These are phyloP conservation scores for Fibroporia radiculosa DNA, from an alignment of 768 basidiomycete species.

Conservation along the genomic window DNA sequence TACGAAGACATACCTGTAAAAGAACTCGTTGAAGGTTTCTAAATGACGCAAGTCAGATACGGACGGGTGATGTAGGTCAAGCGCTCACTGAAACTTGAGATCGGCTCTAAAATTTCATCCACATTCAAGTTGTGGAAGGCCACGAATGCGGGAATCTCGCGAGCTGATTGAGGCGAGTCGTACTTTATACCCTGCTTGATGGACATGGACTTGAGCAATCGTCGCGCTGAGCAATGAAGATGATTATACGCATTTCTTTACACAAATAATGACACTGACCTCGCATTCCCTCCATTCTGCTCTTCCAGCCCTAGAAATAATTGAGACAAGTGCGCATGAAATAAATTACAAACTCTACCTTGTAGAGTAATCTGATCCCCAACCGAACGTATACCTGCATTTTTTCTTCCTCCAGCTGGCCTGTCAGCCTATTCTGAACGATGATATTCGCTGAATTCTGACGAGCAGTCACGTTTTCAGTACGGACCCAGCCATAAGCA, in stretches of 20 bases:
- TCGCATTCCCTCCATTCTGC: slow-evolving; percentile 82
- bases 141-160: slow-evolving; percentile 83
- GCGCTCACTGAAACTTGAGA: slow-evolving; percentile 72
- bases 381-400: slow-evolving; percentile 93
- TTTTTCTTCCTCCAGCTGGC: slow-evolving; percentile 94
- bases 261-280: slow-evolving; percentile 50
- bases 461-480: slow-evolving; percentile 1
- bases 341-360: slow-evolving; percentile 31
- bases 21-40: slow-evolving; percentile 94
- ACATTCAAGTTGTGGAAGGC: slow-evolving; percentile 83
- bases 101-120: slow-evolving; percentile 75
- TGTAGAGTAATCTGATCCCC: slow-evolving; percentile 89
- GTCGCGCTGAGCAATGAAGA: slow-evolving; percentile 45
- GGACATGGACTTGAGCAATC: slow-evolving; percentile 82
- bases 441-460: slow-evolving; percentile 98
- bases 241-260: no score
- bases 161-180: slow-evolving; percentile 75
- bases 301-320: slow-evolving; percentile 60
- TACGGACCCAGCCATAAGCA: background rate
- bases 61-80: background rate
- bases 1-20: slow-evolving; percentile 48
- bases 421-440: slow-evolving; percentile 89
- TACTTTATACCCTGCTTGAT: slow-evolving; percentile 94
- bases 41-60: background rate
- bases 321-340: background rate